Evolutionary conservation across 805 yeast genomes (phyloP).

Genomic region (Pichia sporocuriosa): DNA sequence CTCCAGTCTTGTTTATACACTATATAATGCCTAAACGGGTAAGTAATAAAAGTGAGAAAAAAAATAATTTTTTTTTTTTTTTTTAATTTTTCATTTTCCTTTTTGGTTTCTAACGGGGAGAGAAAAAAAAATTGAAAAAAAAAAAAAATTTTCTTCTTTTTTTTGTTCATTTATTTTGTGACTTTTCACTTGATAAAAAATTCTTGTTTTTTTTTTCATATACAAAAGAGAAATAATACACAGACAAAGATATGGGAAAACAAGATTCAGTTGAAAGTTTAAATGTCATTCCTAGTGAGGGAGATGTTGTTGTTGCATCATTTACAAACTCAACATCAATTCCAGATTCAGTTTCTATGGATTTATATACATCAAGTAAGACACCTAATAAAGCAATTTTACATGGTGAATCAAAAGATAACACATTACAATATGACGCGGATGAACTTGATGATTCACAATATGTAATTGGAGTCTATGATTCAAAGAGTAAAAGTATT

Average conservation of each 20-base stretch:
- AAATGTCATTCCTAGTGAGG: slow-evolving; percentile 1
- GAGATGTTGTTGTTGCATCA: slow-evolving; percentile 42
- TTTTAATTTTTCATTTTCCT: neutral
- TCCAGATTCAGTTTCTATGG: slow-evolving; percentile 53
- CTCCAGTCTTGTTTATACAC: too few species aligned
- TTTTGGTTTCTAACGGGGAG: neutral
- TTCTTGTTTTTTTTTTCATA: neutral
- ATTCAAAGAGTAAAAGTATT: slow-evolving; percentile 51
- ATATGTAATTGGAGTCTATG: slow-evolving; percentile 74
- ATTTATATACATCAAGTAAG: slow-evolving; percentile 44
- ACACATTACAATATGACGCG: slow-evolving; percentile 67
- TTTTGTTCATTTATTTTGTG: too few species aligned
- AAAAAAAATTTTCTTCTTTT: too few species aligned
- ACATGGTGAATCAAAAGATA: slow-evolving; percentile 66
- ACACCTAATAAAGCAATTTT: slow-evolving; percentile 37
- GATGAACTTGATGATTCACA: slow-evolving; percentile 34
- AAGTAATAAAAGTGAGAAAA: neutral
- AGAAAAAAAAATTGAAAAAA: neutral
- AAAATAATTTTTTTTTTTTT: neutral
- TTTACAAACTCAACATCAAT: slow-evolving; percentile 72
- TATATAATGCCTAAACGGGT: too few species aligned
- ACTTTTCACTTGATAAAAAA: too few species aligned
- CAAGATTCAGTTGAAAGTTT: slow-evolving; percentile 1
- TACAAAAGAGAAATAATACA: neutral
- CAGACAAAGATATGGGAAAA: neutral